Percentiles rank a stretch among this genome's conserved stretches.
Conservation (phyloP, 2,329 filamentous ascomycete species). For the Aureobasidium sp. region DNA sequence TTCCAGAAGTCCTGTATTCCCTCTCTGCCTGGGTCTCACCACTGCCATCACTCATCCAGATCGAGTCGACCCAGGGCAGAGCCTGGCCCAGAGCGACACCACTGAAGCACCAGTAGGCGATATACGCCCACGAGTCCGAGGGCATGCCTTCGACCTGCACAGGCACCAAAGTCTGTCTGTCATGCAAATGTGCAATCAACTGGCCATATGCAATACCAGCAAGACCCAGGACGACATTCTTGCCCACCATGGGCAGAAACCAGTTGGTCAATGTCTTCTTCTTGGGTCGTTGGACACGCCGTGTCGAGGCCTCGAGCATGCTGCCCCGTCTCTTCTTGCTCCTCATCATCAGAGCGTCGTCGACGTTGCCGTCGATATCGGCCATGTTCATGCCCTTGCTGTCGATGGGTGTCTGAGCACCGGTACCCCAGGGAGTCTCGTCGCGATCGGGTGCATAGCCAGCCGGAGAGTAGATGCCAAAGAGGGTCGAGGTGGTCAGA, state of each 20-base stretch:
- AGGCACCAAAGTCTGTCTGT: constrained; percentile 56
- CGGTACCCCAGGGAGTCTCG: constrained; percentile 71
- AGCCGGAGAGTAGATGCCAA: constrained; percentile 78
- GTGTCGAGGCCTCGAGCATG: constrained; percentile 16
- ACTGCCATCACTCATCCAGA: constrained; percentile 50
- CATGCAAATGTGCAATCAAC: constrained; percentile 72
- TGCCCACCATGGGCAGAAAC: constrained; percentile 38
- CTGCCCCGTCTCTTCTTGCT: constrained; percentile 15
- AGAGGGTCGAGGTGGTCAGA: constrained; percentile 80
- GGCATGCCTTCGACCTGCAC: constrained; percentile 54
- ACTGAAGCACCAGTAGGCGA: constrained; percentile 73
- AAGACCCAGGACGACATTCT: constrained; percentile 56
- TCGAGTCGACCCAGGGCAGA: constrained; percentile 73
- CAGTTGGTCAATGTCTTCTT: constrained; percentile 24
- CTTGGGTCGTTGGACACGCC: constrained; percentile 7
- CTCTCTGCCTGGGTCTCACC: constrained; percentile 34
- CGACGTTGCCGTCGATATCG: constrained; percentile 12
- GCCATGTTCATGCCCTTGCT: constrained; percentile 16
- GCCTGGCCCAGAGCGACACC: constrained; percentile 72
- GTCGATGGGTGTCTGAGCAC: constrained; percentile 58
- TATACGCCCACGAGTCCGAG: constrained; percentile 56
- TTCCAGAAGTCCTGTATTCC: constrained; percentile 17
- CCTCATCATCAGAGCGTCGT: constrained; percentile 7
- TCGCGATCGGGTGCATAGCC: constrained; percentile 47
- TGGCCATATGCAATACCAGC: constrained; percentile 79